These are phyloP conservation scores for Mycosphaerella sp. DNA, from an alignment of 2,329 filamentous ascomycete species.

Conservation along the genomic window DNA sequence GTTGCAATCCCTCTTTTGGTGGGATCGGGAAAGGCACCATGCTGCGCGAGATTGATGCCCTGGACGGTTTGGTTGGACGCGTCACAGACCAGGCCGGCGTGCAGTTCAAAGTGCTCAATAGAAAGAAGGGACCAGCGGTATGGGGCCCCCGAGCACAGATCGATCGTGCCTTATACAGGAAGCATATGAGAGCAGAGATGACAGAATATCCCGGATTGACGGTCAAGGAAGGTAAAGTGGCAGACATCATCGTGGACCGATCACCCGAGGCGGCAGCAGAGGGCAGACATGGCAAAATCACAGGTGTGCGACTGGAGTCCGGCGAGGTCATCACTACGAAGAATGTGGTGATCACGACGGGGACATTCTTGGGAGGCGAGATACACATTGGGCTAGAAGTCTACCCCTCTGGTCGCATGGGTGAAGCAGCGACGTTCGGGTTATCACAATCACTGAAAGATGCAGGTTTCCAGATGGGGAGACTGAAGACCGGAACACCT, in stretches of 20 bases:
- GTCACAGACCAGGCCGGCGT: conserved; percentile 90
- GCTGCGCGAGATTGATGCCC: conserved; percentile 86
- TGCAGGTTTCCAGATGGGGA: conserved; percentile 81
- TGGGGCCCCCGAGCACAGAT: conserved; percentile 98
- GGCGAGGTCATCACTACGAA: conserved; percentile 75
- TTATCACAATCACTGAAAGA: conserved; percentile 83
- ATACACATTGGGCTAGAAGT: conserved; percentile 84
- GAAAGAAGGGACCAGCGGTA: conserved; percentile 85
- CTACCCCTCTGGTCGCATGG: conserved; percentile 84
- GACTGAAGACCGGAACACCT: conserved; percentile 92
- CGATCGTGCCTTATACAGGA: conserved; percentile 81
- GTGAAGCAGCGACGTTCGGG: conserved; percentile 86
- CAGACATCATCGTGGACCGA: conserved; percentile 75
- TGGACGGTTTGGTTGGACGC: conserved; percentile 81
- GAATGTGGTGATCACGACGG: conserved; percentile 89
- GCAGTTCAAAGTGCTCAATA: conserved; percentile 88
- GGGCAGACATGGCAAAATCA: conserved; percentile 63
- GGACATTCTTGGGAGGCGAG: conserved; percentile 90
- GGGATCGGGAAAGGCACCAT: conserved; percentile 99
- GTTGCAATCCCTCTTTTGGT: conserved; percentile 93
- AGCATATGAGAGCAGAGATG: conserved; percentile 85
- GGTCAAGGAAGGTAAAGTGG: conserved; percentile 79
- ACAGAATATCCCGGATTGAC: conserved; percentile 69
- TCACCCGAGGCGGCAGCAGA: conserved; percentile 42
- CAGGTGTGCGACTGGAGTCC: conserved; percentile 78